Base-by-base conservation (phyloP, 2,329 filamentous ascomycete genomes). In the Mollisiaceae sp. region DNA sequence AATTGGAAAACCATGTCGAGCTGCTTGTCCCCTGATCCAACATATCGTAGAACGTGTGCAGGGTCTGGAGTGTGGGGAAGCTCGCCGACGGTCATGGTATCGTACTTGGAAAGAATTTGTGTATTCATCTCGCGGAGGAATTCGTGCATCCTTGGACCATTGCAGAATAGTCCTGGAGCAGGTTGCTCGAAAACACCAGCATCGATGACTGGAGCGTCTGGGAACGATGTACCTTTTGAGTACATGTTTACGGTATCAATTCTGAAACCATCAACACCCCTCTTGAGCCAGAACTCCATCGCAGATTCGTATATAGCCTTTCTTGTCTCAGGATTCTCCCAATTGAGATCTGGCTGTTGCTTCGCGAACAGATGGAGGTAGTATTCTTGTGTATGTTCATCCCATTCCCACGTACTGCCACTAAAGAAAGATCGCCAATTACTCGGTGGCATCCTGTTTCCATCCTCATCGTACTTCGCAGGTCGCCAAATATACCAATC, bases 281-380 rank as follows among this genome's bases (percentile, higher is more conserved):
- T 85, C 58, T 91, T 81, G 0, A 95, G 84, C 92, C 92, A 95
- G 75, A 94, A 95, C 36, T 85, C 84, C 85, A 94, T 91, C 5
- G 90, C 83, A 18, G 85, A 84, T 39, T 89, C 82, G 75, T 93
- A 91, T 8, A 94, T 87, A 1, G 91, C 91, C 55, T 85, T 79
- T 18, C 91, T 85, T 0, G 90, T 86, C 11, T 85, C 86, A 0
- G 82, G 82, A 64, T 89, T 91, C 73, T 94, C 90, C 91, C 91
- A 95, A 78, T 95, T 95, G n/a, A 95, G 82, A 71, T 95, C 92
- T 0, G 92, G 92, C 75, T 94, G 92, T 69, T 91, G 87, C 5
- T 84, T 85, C 8, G 89, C 87, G 76, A 92, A 96, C 12, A 95
- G 82, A 67, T 91, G 88, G 0, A 94, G 85, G 72, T 92, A 94